phyloP scores from a whole-genome alignment of 257 asterid genomes.

The Catharanthus roseus region DNA sequence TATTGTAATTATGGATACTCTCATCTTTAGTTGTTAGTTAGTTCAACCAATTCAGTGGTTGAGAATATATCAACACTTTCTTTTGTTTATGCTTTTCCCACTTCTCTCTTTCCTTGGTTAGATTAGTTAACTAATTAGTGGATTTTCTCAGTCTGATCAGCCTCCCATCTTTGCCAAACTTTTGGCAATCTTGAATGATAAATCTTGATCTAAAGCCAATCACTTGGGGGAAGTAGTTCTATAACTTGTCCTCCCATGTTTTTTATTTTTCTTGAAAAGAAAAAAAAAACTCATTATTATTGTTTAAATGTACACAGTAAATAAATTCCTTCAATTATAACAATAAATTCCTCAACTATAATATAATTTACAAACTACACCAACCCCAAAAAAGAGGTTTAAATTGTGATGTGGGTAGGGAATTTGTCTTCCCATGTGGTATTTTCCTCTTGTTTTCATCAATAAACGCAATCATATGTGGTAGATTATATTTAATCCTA shows the following conservation, averaged over 20 bases:
- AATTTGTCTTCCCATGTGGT: too few relatives aligned
- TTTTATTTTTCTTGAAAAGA: too few relatives aligned
- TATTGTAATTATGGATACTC: neutral
- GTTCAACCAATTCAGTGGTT: neutral
- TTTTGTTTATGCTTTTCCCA: too few relatives aligned
- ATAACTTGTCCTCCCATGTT: neutral
- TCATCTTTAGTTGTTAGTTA: neutral
- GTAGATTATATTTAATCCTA: neutral
- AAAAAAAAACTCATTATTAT: too few relatives aligned
- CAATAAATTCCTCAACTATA: too few relatives aligned
- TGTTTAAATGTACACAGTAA: too few relatives aligned
- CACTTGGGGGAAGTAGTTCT: neutral
- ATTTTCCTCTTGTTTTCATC: neutral
- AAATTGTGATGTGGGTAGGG: too few relatives aligned
- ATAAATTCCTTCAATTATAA: too few relatives aligned
- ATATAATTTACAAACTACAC: too few relatives aligned
- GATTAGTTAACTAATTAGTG: neutral
- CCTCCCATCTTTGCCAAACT: neutral
- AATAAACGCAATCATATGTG: neutral
- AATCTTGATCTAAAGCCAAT: neutral
- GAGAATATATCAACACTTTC: too few relatives aligned
- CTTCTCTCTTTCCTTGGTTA: neutral
- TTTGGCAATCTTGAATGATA: too few relatives aligned
- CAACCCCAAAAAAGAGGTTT: too few relatives aligned
- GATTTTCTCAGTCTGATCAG: neutral